Percentiles rank a stretch among this genome's conserved stretches.
Evolutionary conservation across 2,329 filamentous ascomycete genomes (phyloP).

Genomic region (Penicillium polonicum): DNA sequence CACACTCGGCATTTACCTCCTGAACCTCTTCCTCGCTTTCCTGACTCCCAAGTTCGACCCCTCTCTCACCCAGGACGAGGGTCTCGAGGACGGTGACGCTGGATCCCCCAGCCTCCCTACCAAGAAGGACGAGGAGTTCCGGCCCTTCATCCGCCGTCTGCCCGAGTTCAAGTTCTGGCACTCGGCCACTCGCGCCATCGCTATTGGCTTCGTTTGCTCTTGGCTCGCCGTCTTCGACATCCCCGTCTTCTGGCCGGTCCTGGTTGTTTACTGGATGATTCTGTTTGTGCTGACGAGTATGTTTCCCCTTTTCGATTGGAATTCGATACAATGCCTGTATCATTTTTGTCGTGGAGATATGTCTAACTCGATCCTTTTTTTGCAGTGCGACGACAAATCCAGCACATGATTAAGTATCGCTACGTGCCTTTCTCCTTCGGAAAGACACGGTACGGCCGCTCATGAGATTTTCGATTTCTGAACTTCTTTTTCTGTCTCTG

Average conservation of each 20-base stretch:
- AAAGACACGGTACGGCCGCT: conserved; percentile 70
- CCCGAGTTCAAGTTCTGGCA: conserved; percentile 99
- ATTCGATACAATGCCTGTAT: background rate
- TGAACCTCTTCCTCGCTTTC: conserved; percentile 99
- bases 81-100: conserved; percentile 88
- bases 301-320: conserved; percentile 39
- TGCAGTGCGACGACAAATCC: conserved; percentile 95
- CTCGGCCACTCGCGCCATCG: conserved; percentile 82
- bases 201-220: conserved; percentile 79
- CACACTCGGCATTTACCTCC: conserved; percentile 95
- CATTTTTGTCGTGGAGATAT: background rate
- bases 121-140: conserved; percentile 96
- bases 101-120: conserved; percentile 71
- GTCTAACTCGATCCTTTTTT: conserved; percentile 12
- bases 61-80: conserved; percentile 89
- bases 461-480: conserved; percentile 21
- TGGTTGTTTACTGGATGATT: conserved; percentile 99
- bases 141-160: conserved; percentile 90
- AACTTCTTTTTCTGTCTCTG: conserved; percentile 10
- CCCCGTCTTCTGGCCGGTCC: conserved; percentile 97
- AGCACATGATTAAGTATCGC: conserved; percentile 99
- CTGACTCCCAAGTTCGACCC: conserved; percentile 98
- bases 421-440: conserved; percentile 93
- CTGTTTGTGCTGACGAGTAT: conserved; percentile 91
- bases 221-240: conserved; percentile 96